Conservation (phyloP, 164 flowering plant species). For the Aristolochia contorta region DNA sequence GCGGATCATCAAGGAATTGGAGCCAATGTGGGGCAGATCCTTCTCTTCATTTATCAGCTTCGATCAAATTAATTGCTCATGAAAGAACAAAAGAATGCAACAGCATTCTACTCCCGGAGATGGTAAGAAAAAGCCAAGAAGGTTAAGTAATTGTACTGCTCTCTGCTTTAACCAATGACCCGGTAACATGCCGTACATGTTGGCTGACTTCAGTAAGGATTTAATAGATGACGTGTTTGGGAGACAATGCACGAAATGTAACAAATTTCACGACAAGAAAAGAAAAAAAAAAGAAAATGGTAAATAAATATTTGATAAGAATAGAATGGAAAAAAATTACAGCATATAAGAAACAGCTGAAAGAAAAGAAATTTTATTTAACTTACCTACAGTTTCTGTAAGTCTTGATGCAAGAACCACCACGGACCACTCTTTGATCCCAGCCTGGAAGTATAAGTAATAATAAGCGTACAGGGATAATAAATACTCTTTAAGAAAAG, state of each 20-base stretch:
- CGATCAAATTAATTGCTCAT: not conserved
- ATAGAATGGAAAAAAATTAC: not conserved
- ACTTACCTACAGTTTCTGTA: slow-evolving; percentile 28
- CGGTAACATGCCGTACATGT: too few species aligned
- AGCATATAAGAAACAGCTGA: not conserved
- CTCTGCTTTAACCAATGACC: too few species aligned
- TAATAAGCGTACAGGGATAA: not conserved
- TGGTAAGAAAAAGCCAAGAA: too few species aligned
- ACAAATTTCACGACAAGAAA: not conserved
- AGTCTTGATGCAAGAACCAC: slow-evolving; percentile 68
- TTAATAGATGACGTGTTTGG: not conserved
- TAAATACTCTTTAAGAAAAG: too few species aligned
- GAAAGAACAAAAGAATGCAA: not conserved
- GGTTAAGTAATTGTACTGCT: too few species aligned
- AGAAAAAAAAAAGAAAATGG: not conserved
- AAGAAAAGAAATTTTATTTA: not conserved
- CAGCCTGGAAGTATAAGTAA: slow-evolving; percentile 32
- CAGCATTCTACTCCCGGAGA: not conserved
- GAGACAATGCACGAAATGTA: not conserved
- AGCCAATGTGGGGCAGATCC: not conserved
- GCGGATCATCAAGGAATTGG: not conserved
- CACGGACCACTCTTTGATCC: slow-evolving; percentile 59
- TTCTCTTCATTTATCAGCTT: not conserved
- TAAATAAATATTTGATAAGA: not conserved
- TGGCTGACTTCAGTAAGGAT: too few species aligned